phyloP scores from a whole-genome alignment of 2,329 filamentous ascomycete species.

The Trichoderma citrinoviride region DNA sequence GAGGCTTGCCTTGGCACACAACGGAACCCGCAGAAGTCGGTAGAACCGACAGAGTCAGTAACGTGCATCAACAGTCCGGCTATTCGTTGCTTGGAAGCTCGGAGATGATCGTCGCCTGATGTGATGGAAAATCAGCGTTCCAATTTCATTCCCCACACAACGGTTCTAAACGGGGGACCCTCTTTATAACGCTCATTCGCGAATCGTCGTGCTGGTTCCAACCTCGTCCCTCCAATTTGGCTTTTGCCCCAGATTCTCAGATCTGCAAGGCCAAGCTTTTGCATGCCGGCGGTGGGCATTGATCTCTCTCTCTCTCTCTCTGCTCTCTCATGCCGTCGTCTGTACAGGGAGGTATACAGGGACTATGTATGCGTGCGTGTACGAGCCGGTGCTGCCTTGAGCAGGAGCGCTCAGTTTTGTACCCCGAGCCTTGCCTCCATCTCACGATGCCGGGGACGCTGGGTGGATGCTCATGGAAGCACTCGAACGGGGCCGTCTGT shows the following conservation, averaged over 20 bases:
- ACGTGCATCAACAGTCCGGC: neutral
- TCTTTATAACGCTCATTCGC: slow-evolving; percentile 13
- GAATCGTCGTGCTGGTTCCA: neutral
- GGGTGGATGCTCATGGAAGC: slow-evolving; percentile 7
- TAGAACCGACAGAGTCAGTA: neutral
- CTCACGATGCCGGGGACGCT: neutral
- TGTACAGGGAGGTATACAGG: neutral
- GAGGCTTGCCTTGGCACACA: neutral
- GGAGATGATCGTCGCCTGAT: slow-evolving; percentile 15
- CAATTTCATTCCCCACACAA: slow-evolving; percentile 1
- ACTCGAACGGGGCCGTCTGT: neutral
- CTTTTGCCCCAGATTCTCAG: slow-evolving; percentile 12
- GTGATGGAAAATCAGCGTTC: neutral
- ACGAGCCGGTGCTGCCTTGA: too few relatives aligned
- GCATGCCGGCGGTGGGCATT: slow-evolving; percentile 1
- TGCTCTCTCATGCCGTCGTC: neutral
- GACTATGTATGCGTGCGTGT: neutral
- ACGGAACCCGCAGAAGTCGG: neutral
- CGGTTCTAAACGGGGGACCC: slow-evolving; percentile 10
- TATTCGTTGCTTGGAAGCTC: neutral
- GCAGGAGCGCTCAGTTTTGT: neutral
- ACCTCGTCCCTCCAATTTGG: neutral
- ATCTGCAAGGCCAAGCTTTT: slow-evolving; percentile 17
- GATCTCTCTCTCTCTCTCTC: too few relatives aligned
- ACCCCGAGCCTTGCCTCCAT: neutral